Base-by-base conservation (phyloP, 495 filamentous ascomycete species). In the Penicillium ucsense region DNA sequence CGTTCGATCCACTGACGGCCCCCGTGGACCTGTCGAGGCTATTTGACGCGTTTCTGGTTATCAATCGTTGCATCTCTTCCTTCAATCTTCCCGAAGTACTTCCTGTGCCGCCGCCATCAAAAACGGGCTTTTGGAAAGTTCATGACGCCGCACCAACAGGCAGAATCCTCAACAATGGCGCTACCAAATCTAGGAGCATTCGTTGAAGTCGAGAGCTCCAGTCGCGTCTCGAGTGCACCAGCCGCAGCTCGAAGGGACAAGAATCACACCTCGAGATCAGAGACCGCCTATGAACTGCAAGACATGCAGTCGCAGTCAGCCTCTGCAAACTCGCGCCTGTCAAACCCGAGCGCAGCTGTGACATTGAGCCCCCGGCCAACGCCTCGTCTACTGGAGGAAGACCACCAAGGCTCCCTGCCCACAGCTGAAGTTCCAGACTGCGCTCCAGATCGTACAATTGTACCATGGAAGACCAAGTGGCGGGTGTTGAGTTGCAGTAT, bases 371-470 rank as follows among this genome's bases (percentile, higher is more conserved):
- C 11, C 30, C 41, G 8, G 20, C 56, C 52, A 2, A 61, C 65
- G 3, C 64, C 72, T 41, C 60, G 69, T 30, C 76, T 82, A 39
- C 52, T 84, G 2, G 80, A 85, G 2, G 80, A 85, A 54, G 79
- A 70, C 52, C 57, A 62, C 30, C 69, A 75, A 12, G 45, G 64
- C 27, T 72, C 64, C 6, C 76, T 76, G 20, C 31, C 12, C 6
- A 39, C 47, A n/a, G 31, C 46, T 41, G 79, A 9, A 59, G 63
- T 36, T 85, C 83, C 63, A 78, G 82, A 30, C 62, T 85, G 31
- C 84, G 85, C 44, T 6, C 29, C 46, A 43, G 57, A 57, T 35
- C 54, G 51, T 35, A 54, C 53, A 8, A 27, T 40, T 28, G 81
- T 76, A 8, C 77, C 75, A 11, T 49, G 81, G 29, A 88, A 82